phyloP scores from a whole-genome alignment of 2,329 filamentous ascomycete genomes.

The Colletotrichum magnum region DNA sequence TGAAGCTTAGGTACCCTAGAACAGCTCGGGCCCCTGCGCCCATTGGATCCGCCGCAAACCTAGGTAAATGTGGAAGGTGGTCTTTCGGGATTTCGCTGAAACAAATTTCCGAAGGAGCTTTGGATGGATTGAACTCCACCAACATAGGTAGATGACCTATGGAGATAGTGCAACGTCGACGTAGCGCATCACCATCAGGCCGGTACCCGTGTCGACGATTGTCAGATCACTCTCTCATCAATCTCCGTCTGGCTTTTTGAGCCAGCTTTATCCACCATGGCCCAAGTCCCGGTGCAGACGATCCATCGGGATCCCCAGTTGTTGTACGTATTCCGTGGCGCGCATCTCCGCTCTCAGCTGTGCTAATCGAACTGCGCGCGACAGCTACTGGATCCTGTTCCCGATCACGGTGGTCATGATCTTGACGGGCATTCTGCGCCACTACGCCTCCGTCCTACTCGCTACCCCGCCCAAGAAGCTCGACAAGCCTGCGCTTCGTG shows the following conservation, averaged over 20 bases:
- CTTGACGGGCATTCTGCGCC: slow-evolving; percentile 92
- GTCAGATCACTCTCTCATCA: slow-evolving; percentile 4
- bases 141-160: not conserved
- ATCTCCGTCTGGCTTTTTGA: slow-evolving; percentile 8
- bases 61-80: slow-evolving; percentile 43
- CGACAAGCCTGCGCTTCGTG: slow-evolving; percentile 81
- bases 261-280: slow-evolving; percentile 70
- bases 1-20: slow-evolving; percentile 12
- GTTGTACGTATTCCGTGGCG: slow-evolving; percentile 75
- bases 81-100: slow-evolving; percentile 42
- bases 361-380: slow-evolving; percentile 12
- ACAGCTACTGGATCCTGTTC: slow-evolving; percentile 98
- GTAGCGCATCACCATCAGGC: slow-evolving; percentile 19
- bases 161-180: slow-evolving; percentile 16
- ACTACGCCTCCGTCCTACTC: slow-evolving; percentile 96
- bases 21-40: slow-evolving; percentile 37
- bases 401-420: slow-evolving; percentile 99
- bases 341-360: slow-evolving; percentile 24
- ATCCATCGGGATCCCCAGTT: slow-evolving; percentile 98
- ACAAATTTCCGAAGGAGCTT: slow-evolving; percentile 40
- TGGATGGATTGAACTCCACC: slow-evolving; percentile 5
- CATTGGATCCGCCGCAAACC: slow-evolving; percentile 11
- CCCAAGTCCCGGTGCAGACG: slow-evolving; percentile 88
- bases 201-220: slow-evolving; percentile 18
- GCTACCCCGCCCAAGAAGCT: slow-evolving; percentile 86